Conservation (phyloP, 2,329 filamentous ascomycete genomes). For the Kalaharituber pfeilii region DNA sequence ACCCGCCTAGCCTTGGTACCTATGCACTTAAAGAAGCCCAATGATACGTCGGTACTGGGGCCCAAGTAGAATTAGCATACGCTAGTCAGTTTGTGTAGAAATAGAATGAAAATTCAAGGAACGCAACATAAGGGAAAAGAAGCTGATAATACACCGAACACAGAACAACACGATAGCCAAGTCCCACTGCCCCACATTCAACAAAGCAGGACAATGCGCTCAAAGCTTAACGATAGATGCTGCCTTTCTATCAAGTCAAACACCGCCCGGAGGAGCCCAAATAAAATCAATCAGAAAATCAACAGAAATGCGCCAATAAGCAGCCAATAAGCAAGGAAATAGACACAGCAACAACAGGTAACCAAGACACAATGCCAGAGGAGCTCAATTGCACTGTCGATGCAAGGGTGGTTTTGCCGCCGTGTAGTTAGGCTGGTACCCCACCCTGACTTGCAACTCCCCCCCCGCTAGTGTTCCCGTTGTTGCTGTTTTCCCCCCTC, state of each 20-base stretch:
- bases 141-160: conserved; percentile 4
- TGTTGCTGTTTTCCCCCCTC: conserved; percentile 2
- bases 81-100: no score
- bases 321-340: conserved; percentile 8
- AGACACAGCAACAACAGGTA: no score
- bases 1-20: no score
- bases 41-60: no score
- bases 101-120: no score
- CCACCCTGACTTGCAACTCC: neutral
- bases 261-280: conserved; percentile 1
- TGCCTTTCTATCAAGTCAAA: conserved; percentile 1
- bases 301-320: neutral
- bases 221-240: conserved; percentile 5
- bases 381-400: conserved; percentile 10
- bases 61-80: no score
- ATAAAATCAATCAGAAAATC: conserved; percentile 4
- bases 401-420: conserved; percentile 9
- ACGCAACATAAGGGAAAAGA: no score
- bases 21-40: no score
- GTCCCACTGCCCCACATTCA: no score
- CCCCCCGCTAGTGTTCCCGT: neutral
- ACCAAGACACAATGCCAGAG: no score
- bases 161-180: no score
- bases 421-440: conserved; percentile 10
- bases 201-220: neutral